Conservation (phyloP, 352 stramenopile genomes). For the Pythium vanterpoolii region DNA sequence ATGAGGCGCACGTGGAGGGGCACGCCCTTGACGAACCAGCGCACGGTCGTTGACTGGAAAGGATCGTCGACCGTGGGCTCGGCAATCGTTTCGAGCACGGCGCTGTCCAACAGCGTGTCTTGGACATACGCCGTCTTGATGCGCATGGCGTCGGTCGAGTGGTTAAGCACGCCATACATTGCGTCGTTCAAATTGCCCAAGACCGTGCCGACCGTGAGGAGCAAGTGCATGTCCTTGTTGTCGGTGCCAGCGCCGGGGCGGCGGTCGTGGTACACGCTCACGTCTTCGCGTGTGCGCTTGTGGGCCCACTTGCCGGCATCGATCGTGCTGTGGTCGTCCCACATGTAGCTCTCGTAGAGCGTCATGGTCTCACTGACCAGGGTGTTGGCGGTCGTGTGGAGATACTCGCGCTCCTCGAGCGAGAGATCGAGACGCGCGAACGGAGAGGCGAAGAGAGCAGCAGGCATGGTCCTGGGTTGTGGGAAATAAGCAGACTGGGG, state of each 20-base stretch:
- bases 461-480: constrained; percentile 1
- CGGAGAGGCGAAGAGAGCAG: constrained; percentile 33
- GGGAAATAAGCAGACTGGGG: too few species aligned
- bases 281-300: constrained; percentile 36
- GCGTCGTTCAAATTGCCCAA: constrained; percentile 45
- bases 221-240: constrained; percentile 14
- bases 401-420: constrained; percentile 38
- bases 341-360: constrained; percentile 43
- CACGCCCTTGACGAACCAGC: constrained; percentile 54
- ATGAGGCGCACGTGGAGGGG: constrained; percentile 38
- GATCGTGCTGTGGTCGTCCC: constrained; percentile 30
- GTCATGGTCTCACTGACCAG: constrained; percentile 43
- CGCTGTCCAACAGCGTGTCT: constrained; percentile 45
- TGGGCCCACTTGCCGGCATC: constrained; percentile 39
- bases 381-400: constrained; percentile 35
- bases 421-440: constrained; percentile 44
- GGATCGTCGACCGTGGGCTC: constrained; percentile 34
- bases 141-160: constrained; percentile 43
- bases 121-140: constrained; percentile 47
- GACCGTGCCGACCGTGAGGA: constrained; percentile 33
- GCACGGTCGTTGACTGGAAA: constrained; percentile 53
- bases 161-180: constrained; percentile 49
- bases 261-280: constrained; percentile 44
- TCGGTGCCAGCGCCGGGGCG: constrained; percentile 21
- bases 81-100: constrained; percentile 45